Evolutionary conservation across 345 rosid genomes (phyloP), one percentile per base, ranked within the genome.

Genomic region (Excoecaria cochinchinensis): DNA sequence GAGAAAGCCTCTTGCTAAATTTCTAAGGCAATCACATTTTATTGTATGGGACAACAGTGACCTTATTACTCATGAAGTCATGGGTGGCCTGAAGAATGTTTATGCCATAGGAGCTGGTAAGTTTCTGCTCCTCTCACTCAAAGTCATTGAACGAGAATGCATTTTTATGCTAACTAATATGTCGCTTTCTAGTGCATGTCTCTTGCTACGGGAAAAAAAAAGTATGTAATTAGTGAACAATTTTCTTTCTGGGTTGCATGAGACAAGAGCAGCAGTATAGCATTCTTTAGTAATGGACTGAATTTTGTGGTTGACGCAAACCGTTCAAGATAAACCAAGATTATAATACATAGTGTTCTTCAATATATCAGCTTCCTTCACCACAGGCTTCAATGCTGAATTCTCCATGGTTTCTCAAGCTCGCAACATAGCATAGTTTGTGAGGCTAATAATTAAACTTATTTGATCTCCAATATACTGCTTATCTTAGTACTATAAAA

Each of bases 51-150:
- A 95, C 80, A 95, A 95, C 70, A 89, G 90, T 78, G 99, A 95
- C 81, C 97, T 95, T 71, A 89, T 95, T 67, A 95, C 99, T 78
- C 99, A 95, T 83, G 99, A 95, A 87, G 98, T 95, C 61, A 93
- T 95, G 97, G 99, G 99, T 77, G 98, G 99, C 73, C 87, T 93
- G 68, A 93, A 95, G 92, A 95, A 95, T 79, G 99, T 95, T 53
- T 95, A 93, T 70, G 99, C 99, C 86, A 95, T 95, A 78, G 99
- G 99, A 86, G 99, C 99, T 42, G 99, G 98, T 95, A 79, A 84
- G 82, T 58, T 31, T 70, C 52, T 53, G 19, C 50, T 76, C 42
- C 9, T 74, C 42, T 70, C n/a, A 5, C 12, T 61, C 22, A 39
- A 70, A 22, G 14, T 46, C 14, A 13, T 9, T 25, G 12, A 4